Conservation (phyloP, 2,329 filamentous ascomycete genomes). For the Cadophora malorum region DNA sequence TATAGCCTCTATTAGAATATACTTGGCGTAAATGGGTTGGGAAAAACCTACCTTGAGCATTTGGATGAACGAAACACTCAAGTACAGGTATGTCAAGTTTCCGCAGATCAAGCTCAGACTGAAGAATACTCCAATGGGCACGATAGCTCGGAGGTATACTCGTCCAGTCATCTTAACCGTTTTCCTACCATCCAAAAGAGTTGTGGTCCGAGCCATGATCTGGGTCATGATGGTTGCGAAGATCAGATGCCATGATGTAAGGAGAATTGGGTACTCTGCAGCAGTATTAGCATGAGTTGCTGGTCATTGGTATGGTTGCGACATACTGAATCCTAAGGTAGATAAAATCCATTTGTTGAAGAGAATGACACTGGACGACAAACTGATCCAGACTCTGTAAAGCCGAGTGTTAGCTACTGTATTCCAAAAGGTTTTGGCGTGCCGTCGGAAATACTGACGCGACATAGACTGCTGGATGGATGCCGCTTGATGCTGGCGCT, state of each 20-base stretch:
- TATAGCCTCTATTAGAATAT: slow-evolving; percentile 46
- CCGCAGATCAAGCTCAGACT: slow-evolving; percentile 95
- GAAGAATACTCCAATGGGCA: slow-evolving; percentile 96
- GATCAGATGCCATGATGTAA: slow-evolving; percentile 94
- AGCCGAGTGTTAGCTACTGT: slow-evolving; percentile 28
- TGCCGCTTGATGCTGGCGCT: slow-evolving; percentile 52
- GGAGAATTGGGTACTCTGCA: slow-evolving; percentile 74
- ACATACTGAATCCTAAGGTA: slow-evolving; percentile 80
- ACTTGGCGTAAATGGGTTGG: neutral
- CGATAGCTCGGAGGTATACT: slow-evolving; percentile 90
- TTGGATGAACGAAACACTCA: slow-evolving; percentile 96
- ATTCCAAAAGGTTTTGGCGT: slow-evolving; percentile 7
- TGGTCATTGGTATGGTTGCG: slow-evolving; percentile 26
- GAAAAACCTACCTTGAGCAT: slow-evolving; percentile 83
- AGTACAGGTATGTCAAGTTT: slow-evolving; percentile 93
- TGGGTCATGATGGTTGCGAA: slow-evolving; percentile 97
- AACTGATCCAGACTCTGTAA: slow-evolving; percentile 83
- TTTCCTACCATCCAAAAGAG: slow-evolving; percentile 90
- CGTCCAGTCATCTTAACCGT: slow-evolving; percentile 96
- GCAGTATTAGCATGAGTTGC: slow-evolving; percentile 35
- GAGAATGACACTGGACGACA: slow-evolving; percentile 93
- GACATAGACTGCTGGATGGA: slow-evolving; percentile 79
- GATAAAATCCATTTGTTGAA: slow-evolving; percentile 99
- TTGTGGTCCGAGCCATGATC: slow-evolving; percentile 87
- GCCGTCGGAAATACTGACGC: slow-evolving; percentile 54